phyloP scores from a whole-genome alignment of 345 rosid genomes.

The Syzygium aqueum region DNA sequence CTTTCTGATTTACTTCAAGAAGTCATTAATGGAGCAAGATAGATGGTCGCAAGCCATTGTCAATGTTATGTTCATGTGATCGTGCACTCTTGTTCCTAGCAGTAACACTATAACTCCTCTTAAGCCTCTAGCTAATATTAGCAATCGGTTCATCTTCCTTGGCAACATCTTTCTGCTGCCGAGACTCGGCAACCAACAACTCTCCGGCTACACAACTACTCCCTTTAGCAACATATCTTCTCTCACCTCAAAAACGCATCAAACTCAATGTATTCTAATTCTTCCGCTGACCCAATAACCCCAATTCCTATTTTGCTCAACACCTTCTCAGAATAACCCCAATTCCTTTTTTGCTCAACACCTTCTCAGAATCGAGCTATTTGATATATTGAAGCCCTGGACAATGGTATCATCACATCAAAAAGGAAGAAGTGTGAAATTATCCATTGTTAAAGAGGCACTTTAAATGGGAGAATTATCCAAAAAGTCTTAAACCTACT shows the following conservation, averaged over 20 bases:
- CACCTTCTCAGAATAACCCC: slow-evolving; percentile 24
- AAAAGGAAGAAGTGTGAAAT: too few relatives aligned
- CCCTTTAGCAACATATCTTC: not conserved
- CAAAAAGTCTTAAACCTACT: too few relatives aligned
- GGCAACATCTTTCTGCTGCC: slow-evolving; percentile 28
- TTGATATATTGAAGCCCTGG: too few relatives aligned
- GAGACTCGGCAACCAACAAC: slow-evolving; percentile 13
- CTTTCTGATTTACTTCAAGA: not conserved
- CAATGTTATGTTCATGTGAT: slow-evolving; percentile 13
- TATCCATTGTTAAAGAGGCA: not conserved
- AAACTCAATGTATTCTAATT: not conserved
- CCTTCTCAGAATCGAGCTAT: slow-evolving; percentile 20
- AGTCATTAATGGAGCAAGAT: not conserved
- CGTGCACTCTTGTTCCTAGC: slow-evolving; percentile 29
- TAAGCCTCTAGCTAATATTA: slow-evolving; percentile 43
- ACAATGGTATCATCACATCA: too few relatives aligned
- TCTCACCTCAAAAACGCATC: not conserved
- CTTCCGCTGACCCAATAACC: not conserved
- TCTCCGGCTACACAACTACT: not conserved
- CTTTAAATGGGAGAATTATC: too few relatives aligned
- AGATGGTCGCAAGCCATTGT: not conserved
- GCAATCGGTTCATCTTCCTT: slow-evolving; percentile 11
- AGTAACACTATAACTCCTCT: slow-evolving; percentile 49
- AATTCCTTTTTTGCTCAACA: slow-evolving; percentile 1
- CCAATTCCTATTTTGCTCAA: not conserved